phyloP scores from a whole-genome alignment of 768 basidiomycete species.

The Boletellus ananas region DNA sequence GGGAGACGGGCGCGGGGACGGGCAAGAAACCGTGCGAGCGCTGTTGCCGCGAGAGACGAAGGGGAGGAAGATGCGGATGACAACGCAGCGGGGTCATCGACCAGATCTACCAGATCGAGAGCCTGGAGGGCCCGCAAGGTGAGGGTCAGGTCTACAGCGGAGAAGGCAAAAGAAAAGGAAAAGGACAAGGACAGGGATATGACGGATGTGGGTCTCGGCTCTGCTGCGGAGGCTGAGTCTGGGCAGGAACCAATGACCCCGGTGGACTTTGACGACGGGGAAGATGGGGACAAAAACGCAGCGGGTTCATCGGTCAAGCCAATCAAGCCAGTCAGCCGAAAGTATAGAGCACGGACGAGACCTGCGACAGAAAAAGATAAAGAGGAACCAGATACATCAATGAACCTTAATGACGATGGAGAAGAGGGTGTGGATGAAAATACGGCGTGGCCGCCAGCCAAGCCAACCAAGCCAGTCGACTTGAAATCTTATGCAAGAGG shows the following conservation, averaged over 20 bases:
- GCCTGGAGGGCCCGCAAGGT: constrained; percentile 26
- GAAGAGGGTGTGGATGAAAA: too few relatives aligned
- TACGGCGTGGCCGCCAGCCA: too few relatives aligned
- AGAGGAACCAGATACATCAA: too few relatives aligned
- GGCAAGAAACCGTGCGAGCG: constrained; percentile 32
- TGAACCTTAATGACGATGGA: too few relatives aligned
- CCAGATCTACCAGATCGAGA: constrained; percentile 33
- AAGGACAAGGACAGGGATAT: constrained; percentile 27
- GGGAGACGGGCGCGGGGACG: constrained; percentile 31
- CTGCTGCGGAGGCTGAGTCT: constrained; percentile 28
- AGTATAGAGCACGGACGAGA: constrained; percentile 19
- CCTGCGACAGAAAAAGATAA: constrained; percentile 25
- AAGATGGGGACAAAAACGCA: constrained; percentile 33
- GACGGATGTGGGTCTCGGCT: constrained; percentile 31
- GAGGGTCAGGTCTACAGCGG: constrained; percentile 16
- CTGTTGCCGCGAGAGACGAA: constrained; percentile 25
- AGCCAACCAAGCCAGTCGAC: too few relatives aligned
- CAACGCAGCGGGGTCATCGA: constrained; percentile 15
- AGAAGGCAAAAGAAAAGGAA: constrained; percentile 24
- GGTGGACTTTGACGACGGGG: constrained; percentile 37
- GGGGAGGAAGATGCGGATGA: constrained; percentile 40
- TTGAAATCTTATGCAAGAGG: too few relatives aligned
- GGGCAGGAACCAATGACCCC: constrained; percentile 35
- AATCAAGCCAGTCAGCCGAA: constrained; percentile 33
- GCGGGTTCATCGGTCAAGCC: constrained; percentile 22